Base-by-base conservation (phyloP, 805 yeast genomes). In the Saturnispora saitoi region DNA sequence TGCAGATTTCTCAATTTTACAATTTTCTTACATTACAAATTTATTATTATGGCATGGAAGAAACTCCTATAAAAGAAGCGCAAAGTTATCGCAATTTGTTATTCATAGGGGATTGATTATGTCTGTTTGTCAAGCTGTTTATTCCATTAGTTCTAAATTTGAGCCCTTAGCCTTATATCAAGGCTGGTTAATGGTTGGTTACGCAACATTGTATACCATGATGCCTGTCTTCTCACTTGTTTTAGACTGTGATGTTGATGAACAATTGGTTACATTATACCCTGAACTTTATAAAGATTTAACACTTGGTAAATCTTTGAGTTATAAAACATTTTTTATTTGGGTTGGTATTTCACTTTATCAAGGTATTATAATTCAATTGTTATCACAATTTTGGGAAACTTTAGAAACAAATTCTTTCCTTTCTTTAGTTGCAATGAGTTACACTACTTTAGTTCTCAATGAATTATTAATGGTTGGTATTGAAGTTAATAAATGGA, bases 111-210 rank as follows among this genome's bases (percentile, higher is more conserved):
- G 99, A 29, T 72, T 93, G 46, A 76, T 93, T 39, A 91, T 93
- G 45, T 86, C 96, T 3, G 90, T 91, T 4, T 91, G 96, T 47
- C 99, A 93, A 66, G 95, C 96, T 1, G 89, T 93, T 14, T 93
- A 78, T 64, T 89, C 97, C 2, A 77, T 91, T 12, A 77, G 88
- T 39, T 87, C 97, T 0, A 68, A 76, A 3, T 93, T 88, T 63
- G 98, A 90, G 64, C 99, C 99, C 1, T 71, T 93, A 52, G 98
- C 98, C 0, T 71, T 93, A 47, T 88, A 86, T 62, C 91, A 93
- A 63, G 99, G 99, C 2, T 91, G 95, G 83, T 72, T 93, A 42
- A 89, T 93, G 97, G 99, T 93, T 40, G 99, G 99, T 2, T 93
- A 93, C 66, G 95, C 98, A 2, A 93, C 99, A 0, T 76, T 88